These are phyloP conservation scores for Lentinula edodes DNA, from an alignment of 768 basidiomycete genomes.

Conservation along the genomic window DNA sequence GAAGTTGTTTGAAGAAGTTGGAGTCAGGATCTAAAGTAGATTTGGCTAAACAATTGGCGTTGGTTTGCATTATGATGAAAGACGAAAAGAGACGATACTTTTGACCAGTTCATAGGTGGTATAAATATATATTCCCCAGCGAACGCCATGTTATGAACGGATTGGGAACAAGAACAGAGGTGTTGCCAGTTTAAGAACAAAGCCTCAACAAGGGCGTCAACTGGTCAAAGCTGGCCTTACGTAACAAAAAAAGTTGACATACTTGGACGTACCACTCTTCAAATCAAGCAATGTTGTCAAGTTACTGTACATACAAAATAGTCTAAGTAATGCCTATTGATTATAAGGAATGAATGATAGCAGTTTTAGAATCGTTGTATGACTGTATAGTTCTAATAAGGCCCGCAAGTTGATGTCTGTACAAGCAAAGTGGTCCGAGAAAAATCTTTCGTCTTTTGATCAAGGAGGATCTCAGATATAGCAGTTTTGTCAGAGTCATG, in stretches of 20 bases:
- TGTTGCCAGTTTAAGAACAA: slow-evolving; percentile 1
- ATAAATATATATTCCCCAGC: not conserved
- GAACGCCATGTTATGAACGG: not conserved
- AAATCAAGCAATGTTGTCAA: too few species aligned
- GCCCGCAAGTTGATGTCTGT: not conserved
- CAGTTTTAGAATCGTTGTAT: not conserved
- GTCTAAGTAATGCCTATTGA: not conserved
- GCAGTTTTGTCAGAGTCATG: slow-evolving; percentile 1
- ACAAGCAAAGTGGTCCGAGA: not conserved
- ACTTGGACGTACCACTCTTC: too few species aligned
- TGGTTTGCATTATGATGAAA: not conserved
- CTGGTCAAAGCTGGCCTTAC: not conserved
- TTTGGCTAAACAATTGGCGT: not conserved
- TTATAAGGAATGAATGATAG: not conserved
- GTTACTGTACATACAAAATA: not conserved
- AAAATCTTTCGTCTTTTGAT: not conserved
- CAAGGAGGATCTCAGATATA: not conserved
- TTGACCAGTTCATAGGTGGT: not conserved
- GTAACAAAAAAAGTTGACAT: not conserved
- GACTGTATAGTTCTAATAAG: not conserved
- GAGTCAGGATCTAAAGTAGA: not conserved
- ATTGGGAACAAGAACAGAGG: slow-evolving; percentile 1
- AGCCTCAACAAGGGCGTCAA: not conserved
- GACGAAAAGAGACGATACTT: not conserved
- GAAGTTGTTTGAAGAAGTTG: slow-evolving; percentile 3